These are phyloP conservation scores for Penicillium canariense DNA, from an alignment of 495 filamentous ascomycete species.

Conservation along the genomic window DNA sequence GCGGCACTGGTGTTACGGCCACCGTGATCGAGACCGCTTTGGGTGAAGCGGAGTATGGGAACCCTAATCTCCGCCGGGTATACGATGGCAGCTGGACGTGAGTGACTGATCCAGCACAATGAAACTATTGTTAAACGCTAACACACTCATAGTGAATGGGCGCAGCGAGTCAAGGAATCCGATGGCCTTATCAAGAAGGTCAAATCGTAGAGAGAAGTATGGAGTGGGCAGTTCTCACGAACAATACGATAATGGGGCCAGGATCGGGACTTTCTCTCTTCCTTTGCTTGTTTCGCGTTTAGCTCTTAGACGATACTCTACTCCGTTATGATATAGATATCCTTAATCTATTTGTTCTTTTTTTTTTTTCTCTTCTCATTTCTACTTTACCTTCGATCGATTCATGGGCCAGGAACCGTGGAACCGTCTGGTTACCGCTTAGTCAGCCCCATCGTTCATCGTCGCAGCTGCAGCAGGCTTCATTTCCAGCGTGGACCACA, in stretches of 20 bases:
- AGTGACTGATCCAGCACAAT: slow-evolving; percentile 41
- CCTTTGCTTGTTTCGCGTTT: not conserved
- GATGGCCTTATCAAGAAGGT: slow-evolving; percentile 60
- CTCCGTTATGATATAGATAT: not conserved
- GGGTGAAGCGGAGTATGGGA: slow-evolving; percentile 69
- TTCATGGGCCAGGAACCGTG: not conserved
- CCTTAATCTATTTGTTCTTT: not conserved
- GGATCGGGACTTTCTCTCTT: not conserved
- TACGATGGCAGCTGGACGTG: slow-evolving; percentile 99
- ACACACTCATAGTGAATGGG: slow-evolving; percentile 63
- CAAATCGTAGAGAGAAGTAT: slow-evolving; percentile 19
- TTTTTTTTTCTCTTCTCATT: not conserved
- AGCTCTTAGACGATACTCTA: slow-evolving; percentile 14
- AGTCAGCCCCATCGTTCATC: slow-evolving; percentile 1
- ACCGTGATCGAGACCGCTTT: slow-evolving; percentile 87
- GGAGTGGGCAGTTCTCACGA: slow-evolving; percentile 4
- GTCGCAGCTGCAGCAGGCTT: not conserved
- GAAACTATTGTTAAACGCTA: slow-evolving; percentile 11
- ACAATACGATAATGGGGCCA: slow-evolving; percentile 17
- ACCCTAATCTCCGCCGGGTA: slow-evolving; percentile 64
- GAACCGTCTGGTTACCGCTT: not conserved
- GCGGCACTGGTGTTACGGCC: slow-evolving; percentile 95
- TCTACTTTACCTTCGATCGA: not conserved
- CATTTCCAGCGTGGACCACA: not conserved
- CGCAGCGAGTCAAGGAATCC: slow-evolving; percentile 60